These are phyloP conservation scores for Zoysia pacifica DNA, from an alignment of 176 grass and related monocot genomes.

Conservation along the genomic window DNA sequence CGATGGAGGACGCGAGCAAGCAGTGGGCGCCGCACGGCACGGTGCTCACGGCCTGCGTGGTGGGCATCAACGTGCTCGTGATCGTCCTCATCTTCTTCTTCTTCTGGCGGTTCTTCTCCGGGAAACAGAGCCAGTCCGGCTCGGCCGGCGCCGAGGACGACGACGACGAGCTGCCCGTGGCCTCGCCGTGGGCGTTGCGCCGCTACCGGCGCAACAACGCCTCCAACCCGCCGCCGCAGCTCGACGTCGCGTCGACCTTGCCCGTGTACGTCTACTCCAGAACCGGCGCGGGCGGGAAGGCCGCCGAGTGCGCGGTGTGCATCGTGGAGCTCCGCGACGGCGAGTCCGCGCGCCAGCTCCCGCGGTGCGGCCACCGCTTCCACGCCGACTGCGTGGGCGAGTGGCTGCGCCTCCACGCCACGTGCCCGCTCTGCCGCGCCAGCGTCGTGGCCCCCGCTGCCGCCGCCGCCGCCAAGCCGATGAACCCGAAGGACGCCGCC, in stretches of 20 bases:
- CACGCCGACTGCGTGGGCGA: slow-evolving; percentile 61
- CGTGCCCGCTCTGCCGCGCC: slow-evolving; percentile 72
- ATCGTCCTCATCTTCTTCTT: slow-evolving; percentile 56
- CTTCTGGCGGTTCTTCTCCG: slow-evolving; percentile 68
- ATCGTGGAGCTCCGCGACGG: slow-evolving; percentile 62
- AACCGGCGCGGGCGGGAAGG: neutral
- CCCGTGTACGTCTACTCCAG: slow-evolving; percentile 47
- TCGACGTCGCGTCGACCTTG: slow-evolving; percentile 29
- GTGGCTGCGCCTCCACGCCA: slow-evolving; percentile 58
- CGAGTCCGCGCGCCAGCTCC: slow-evolving; percentile 46
- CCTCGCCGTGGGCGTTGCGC: slow-evolving; percentile 27
- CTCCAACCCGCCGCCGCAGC: too few species aligned
- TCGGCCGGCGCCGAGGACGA: neutral
- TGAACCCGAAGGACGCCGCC: slow-evolving; percentile 15
- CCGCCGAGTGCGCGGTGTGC: slow-evolving; percentile 63
- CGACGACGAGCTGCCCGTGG: slow-evolving; percentile 22
- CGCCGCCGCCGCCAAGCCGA: neutral
- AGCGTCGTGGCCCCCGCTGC: slow-evolving; percentile 8
- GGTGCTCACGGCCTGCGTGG: slow-evolving; percentile 39
- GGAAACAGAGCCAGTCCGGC: slow-evolving; percentile 3
- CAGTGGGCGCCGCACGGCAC: slow-evolving; percentile 43
- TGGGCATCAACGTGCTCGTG: slow-evolving; percentile 56
- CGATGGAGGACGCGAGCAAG: neutral
- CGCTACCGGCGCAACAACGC: neutral
- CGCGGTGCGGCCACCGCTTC: slow-evolving; percentile 58